Base-by-base conservation (phyloP, 1,139 yeast species). In the Casaregolazyma lundiana region DNA sequence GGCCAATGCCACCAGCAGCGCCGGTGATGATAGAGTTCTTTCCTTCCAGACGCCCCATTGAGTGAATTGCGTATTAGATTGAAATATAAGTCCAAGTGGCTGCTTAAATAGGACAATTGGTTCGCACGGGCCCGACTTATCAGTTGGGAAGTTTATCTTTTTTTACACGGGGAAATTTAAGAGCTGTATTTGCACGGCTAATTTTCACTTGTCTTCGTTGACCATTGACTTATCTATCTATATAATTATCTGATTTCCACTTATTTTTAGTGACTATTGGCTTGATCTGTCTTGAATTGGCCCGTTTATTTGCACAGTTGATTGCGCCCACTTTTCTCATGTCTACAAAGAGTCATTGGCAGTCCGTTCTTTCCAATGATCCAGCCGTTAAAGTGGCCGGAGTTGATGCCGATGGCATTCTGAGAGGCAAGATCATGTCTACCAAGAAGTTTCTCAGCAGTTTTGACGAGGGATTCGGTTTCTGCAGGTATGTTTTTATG, bases 1-100 rank as follows among this genome's bases (percentile, higher is more conserved):
- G 56, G 16, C 71, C 71, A 50, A 67, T 66, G 43, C 71, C 71
- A 18, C 84, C 84, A 43, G 82, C 78, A 26, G 83, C 84, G 41
- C 84, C 84, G 41, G 84, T 79, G 53, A 79, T 64, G 52, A 80
- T 68, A 49, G 79, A 78, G 62, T 78, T 69, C 66, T 77, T 76
- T 45, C 81, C 81, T 53, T 75, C 77, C 52, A 80, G 72, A 64
- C 84, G 53, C 19, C 56, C 60, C 49, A 55, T 59, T 26, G 32
- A n/a, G 11, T 5, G 15, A 4, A 26, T n/a, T n/a, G n/a, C n/a
- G n/a, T n/a, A n/a, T n/a, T n/a, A n/a, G n/a, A n/a, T n/a, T n/a
- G n/a, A n/a, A n/a, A n/a, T n/a, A n/a, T n/a, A n/a, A n/a, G n/a
- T n/a, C n/a, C n/a, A n/a, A n/a, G n/a, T n/a, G n/a, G n/a, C n/a